Conservation (phyloP, 306 rosid species). For the Ochetophila trinervis region DNA sequence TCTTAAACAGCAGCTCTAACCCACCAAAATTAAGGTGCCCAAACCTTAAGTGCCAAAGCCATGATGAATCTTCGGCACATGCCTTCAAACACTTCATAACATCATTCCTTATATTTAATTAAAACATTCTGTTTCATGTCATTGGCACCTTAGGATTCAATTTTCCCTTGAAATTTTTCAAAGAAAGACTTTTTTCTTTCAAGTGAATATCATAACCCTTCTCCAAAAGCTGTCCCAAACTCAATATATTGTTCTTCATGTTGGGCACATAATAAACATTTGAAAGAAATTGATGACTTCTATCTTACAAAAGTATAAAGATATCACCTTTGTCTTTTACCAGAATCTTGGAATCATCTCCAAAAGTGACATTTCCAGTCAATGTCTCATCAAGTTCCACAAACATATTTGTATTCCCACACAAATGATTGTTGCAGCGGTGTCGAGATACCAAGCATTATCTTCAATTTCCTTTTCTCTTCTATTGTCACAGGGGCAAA, state of each 20-base stretch:
- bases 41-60: not conserved
- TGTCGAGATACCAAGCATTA: not conserved
- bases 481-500: no score
- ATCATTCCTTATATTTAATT: not conserved
- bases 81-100: not conserved
- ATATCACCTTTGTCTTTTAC: not conserved
- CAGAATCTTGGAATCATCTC: not conserved
- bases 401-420: not conserved
- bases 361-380: not conserved
- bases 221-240: not conserved
- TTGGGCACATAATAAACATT: not conserved
- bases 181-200: not conserved
- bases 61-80: not conserved
- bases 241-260: not conserved
- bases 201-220: not conserved
- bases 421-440: not conserved
- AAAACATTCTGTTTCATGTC: not conserved
- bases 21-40: not conserved
- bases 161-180: not conserved
- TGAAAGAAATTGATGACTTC: not conserved
- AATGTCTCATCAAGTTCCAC: not conserved
- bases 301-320: not conserved
- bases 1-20: not conserved
- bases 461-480: not conserved
- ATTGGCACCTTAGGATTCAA: not conserved